Base-by-base conservation (phyloP, 148 eudicot genomes). In the Arctostaphylos glauca region DNA sequence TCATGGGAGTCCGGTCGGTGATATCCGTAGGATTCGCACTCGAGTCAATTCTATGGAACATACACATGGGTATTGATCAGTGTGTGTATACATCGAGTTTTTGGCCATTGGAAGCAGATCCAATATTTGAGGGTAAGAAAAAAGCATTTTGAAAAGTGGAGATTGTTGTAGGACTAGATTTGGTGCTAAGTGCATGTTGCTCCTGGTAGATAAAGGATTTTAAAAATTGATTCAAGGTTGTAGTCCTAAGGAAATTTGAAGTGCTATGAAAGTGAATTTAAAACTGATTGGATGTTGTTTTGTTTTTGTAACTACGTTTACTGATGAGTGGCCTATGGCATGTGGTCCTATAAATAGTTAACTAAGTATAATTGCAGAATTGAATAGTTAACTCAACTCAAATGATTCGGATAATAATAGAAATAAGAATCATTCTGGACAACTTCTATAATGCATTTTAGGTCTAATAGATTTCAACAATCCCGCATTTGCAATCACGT, bases 1-100 rank as follows among this genome's bases (percentile, higher is more conserved):
- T 79, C 90, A 91, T 82, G 93, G 90, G 3, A 84, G 87, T 84
- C 62, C 92, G 0, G 21, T 77, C 56, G 83, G 82, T 56, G 85
- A 82, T 54, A 87, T 77, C 18, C 89, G 62, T 3, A 84, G 77
- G 50, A 14, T 85, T 38, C 91, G 91, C 53, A 84, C 85, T 76
- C 87, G 92, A 83, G 64, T 48, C 21, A 76, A 13, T 31, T 62
- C 80, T 4, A 72, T 76, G 76, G 91, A 85, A 55, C 80, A 86
- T 76, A 21, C 70, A 73, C 84, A 47, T 12, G 89, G 88, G 58
- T 88, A 85, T 83, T 88, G 83, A 83, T 83, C 71, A 50, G 31
- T 82, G 77, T 78, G 31, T 82, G 77, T 75, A 86, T 79, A 80
- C 86, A 75, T 70, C 12, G 41, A 82, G 43, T 43, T 81, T 71